phyloP scores from a whole-genome alignment of 2,329 filamentous ascomycete species.

The Ceratocystis alfenasii region DNA sequence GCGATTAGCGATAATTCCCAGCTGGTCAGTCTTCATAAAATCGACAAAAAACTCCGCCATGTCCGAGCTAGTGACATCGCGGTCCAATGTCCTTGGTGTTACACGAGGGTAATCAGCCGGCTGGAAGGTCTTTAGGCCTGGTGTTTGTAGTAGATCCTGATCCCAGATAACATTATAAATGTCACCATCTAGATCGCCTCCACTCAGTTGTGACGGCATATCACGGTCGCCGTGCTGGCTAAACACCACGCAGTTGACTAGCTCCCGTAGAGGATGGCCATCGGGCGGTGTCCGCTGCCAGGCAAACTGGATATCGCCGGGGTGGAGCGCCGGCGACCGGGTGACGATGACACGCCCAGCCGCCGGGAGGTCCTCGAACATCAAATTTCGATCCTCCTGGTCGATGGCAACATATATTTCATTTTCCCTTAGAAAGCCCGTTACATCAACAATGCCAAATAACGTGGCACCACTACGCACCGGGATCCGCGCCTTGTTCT shows the following conservation, averaged over 20 bases:
- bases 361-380: conserved; percentile 8
- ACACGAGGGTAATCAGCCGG: conserved; percentile 61
- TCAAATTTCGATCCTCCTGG: background rate
- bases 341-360: conserved; percentile 49
- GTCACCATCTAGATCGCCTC: conserved; percentile 77
- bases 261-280: conserved; percentile 46
- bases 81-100: conserved; percentile 44
- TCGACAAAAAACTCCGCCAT: conserved; percentile 73
- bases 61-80: conserved; percentile 48
- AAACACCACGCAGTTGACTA: conserved; percentile 69
- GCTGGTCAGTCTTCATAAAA: conserved; percentile 56
- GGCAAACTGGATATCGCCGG: conserved; percentile 64
- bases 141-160: conserved; percentile 33
- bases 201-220: conserved; percentile 64
- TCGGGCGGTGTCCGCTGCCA: conserved; percentile 48
- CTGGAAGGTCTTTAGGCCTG: conserved; percentile 23
- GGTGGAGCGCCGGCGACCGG: conserved; percentile 68
- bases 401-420: conserved; percentile 56
- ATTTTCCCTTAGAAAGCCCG: conserved; percentile 50
- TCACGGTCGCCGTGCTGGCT: conserved; percentile 59
- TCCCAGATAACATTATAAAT: conserved; percentile 73
- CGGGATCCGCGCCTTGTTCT: conserved; percentile 65
- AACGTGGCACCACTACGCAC: conserved; percentile 60
- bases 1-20: conserved; percentile 52
- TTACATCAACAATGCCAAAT: conserved; percentile 78